A percentile compares a stretch with the other conserved stretches of the same genome.
Evolutionary conservation across 176 grass and related monocot species (phyloP).

Genomic region (Thalia dealbata): DNA sequence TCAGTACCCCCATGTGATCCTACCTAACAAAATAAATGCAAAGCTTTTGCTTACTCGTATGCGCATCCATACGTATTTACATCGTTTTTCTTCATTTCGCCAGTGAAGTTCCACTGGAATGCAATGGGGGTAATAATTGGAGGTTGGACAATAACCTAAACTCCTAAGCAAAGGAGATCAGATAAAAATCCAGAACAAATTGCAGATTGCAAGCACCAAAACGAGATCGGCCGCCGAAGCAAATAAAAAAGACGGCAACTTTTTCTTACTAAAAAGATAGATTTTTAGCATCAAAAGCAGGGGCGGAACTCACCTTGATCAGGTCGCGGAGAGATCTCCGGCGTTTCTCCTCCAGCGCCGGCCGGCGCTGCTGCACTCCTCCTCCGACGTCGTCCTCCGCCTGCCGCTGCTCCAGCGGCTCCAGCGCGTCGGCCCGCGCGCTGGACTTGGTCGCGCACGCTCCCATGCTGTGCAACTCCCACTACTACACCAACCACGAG

Average conservation of each 20-base stretch:
- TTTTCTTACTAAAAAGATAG: neutral
- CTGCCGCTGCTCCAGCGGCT: neutral
- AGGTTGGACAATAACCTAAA: neutral
- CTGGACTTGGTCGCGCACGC: conserved; percentile 3
- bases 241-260: neutral
- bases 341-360: neutral
- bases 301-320: neutral
- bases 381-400: neutral
- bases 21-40: conserved; percentile 7
- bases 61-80: neutral
- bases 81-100: neutral
- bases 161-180: neutral
- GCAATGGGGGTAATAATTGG: neutral
- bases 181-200: neutral
- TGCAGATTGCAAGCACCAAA: neutral
- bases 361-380: neutral
- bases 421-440: neutral
- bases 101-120: neutral
- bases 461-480: neutral
- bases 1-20: neutral
- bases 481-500: neutral
- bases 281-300: no score
- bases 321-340: conserved; percentile 4
- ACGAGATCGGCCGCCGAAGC: neutral
- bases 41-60: neutral